phyloP scores from a whole-genome alignment of 768 basidiomycete genomes.

The Leccinum ochraceum region DNA sequence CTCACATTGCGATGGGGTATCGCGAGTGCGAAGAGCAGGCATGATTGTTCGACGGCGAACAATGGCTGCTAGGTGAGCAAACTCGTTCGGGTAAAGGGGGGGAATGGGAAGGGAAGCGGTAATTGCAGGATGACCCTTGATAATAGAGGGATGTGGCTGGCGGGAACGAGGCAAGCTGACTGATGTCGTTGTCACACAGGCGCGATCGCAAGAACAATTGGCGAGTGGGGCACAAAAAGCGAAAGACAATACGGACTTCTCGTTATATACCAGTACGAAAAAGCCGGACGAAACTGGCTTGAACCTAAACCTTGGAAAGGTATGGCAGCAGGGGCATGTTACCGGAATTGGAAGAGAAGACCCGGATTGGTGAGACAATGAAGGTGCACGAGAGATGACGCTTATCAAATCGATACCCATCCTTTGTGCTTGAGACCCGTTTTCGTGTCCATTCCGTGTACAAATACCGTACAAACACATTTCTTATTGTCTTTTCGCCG shows the following conservation, averaged over 20 bases:
- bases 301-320: conserved; percentile 31
- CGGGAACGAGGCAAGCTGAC: conserved; percentile 43
- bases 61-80: conserved; percentile 36
- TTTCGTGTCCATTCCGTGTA: conserved; percentile 42
- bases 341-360: conserved; percentile 22
- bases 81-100: conserved; percentile 45
- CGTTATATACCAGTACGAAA: conserved; percentile 51
- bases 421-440: conserved; percentile 35
- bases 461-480: conserved; percentile 41
- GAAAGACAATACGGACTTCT: conserved; percentile 54
- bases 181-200: conserved; percentile 52
- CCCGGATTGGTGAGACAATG: conserved; percentile 37
- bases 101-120: conserved; percentile 27
- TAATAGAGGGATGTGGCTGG: conserved; percentile 45
- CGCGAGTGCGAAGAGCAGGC: conserved; percentile 80
- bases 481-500: conserved; percentile 49
- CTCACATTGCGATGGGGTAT: conserved; percentile 59
- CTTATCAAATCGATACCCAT: conserved; percentile 34
- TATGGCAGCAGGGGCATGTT: conserved; percentile 21
- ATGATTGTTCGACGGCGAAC: conserved; percentile 52
- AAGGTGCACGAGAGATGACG: conserved; percentile 27
- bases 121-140: conserved; percentile 25
- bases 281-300: conserved; percentile 37
- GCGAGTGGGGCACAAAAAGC: conserved; percentile 60
- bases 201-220: conserved; percentile 59